A percentile compares a stretch with the other conserved stretches of the same genome.
Conservation (phyloP, 2,329 filamentous ascomycete species). For the Graphilbum sp. region DNA sequence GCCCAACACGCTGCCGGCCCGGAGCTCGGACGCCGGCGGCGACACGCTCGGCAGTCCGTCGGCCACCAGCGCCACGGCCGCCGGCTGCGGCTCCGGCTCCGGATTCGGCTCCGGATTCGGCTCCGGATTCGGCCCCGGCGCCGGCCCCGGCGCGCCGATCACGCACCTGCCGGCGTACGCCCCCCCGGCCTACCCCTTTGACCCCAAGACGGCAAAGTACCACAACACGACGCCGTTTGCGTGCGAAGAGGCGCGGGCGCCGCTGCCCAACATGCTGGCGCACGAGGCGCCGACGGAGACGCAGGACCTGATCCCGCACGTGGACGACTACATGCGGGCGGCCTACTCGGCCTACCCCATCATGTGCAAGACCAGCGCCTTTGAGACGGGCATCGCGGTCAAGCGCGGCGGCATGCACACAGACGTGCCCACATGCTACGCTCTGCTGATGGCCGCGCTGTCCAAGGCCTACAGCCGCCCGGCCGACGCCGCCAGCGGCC, state of each 20-base stretch:
- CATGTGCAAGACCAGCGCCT: constrained; percentile 1
- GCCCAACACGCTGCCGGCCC: neutral
- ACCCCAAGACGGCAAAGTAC: neutral
- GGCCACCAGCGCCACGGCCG: neutral
- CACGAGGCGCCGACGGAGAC: neutral
- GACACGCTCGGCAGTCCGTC: neutral
- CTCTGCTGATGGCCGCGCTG: neutral
- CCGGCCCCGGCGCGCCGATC: neutral
- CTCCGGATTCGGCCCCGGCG: neutral
- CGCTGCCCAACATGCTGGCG: neutral
- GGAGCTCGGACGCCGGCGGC: neutral
- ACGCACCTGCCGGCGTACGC: neutral
- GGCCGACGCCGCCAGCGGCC: neutral
- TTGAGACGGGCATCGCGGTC: neutral
- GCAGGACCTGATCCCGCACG: neutral
- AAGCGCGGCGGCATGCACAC: neutral
- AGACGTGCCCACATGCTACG: neutral
- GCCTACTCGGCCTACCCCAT: neutral
- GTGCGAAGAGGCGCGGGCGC: neutral
- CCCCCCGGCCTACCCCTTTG: neutral
- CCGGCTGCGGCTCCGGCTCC: neutral
- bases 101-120: neutral
- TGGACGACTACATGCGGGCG: neutral
- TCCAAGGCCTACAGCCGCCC: constrained; percentile 1
- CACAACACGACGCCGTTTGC: neutral